Conservation (phyloP, 2,329 filamentous ascomycete genomes). For the Aureobasidium uvarum region DNA sequence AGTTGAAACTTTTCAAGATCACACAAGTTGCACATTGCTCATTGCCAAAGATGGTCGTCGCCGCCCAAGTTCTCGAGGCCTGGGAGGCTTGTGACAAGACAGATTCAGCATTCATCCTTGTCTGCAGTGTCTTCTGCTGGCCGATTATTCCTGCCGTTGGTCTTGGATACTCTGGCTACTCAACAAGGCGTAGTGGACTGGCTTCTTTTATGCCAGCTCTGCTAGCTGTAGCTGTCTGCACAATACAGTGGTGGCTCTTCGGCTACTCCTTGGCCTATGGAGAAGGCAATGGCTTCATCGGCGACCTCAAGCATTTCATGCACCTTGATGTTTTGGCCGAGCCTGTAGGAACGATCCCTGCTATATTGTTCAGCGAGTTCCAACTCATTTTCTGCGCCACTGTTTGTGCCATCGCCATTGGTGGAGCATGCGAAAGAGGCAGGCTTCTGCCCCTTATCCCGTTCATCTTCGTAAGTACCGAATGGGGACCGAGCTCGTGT, state of each 20-base stretch:
- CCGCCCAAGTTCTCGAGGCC: slow-evolving; percentile 10
- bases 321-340: slow-evolving; percentile 49
- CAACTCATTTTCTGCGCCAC: slow-evolving; percentile 53
- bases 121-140: slow-evolving; percentile 55
- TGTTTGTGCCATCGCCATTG: slow-evolving; percentile 53
- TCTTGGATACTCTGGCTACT: slow-evolving; percentile 52
- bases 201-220: slow-evolving; percentile 51
- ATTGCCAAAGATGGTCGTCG: neutral
- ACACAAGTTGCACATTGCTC: neutral
- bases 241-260: slow-evolving; percentile 52
- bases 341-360: slow-evolving; percentile 52
- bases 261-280: slow-evolving; percentile 53
- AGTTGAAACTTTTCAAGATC: neutral
- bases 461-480: slow-evolving; percentile 44
- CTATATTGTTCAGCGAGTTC: slow-evolving; percentile 53
- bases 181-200: slow-evolving; percentile 49
- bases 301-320: slow-evolving; percentile 48
- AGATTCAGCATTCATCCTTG: slow-evolving; percentile 53
- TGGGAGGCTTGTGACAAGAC: slow-evolving; percentile 51
- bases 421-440: slow-evolving; percentile 51
- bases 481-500: too few relatives aligned
- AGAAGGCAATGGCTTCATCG: slow-evolving; percentile 48
- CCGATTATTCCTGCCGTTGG: slow-evolving; percentile 54
- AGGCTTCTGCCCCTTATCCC: slow-evolving; percentile 49
- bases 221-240: slow-evolving; percentile 50